Base-by-base conservation (phyloP, 78 protist species). In the Polysphondylium violaceum region DNA sequence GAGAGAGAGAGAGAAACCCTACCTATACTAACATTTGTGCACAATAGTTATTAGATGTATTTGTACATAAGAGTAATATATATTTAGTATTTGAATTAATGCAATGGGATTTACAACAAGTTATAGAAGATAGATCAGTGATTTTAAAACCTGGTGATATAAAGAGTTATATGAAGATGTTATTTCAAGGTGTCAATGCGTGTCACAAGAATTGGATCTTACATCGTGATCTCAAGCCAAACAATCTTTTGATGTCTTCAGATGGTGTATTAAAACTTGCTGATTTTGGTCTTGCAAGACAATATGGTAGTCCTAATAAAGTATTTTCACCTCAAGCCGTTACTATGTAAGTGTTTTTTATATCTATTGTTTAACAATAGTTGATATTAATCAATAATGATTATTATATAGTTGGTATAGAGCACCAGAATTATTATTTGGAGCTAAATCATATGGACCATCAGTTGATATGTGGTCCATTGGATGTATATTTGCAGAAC, bases 401-500 rank as follows among this genome's bases (percentile, higher is more conserved):
- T n/a, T 31, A 59, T n/a, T 19, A 27, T 25, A 83, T 51, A 43
- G 88, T 36, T 94, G 75, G 69, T 95, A 94, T 67, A 61, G 96
- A 33, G 95, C 97, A 29, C 98, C 98, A 47, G 98, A 96, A 63
- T 76, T 96, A 63, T 78, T 96, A 56, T 95, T 94, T 88, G 96
- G 96, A 40, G 90, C 96, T 23, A 65, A 73, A 43, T 71, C 77
- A 41, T 96, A 96, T 77, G 93, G 96, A n/a, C 64, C 95, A 38
- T 63, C 86, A 8, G 81, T 95, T 31, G 97, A 96, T 74, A 87
- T 87, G 36, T 96, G 98, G 98, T 68, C 94, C 27, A 71, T 74
- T 25, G 98, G 98, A 1, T 96, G 97, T 65, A 81, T 95, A 14
- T 43, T 91, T 25, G 97, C 95, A 4, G 98, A 96, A 64, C 41